Conservation (phyloP, 2,329 filamentous ascomycete species). For the Sclerotinia trifoliorum region DNA sequence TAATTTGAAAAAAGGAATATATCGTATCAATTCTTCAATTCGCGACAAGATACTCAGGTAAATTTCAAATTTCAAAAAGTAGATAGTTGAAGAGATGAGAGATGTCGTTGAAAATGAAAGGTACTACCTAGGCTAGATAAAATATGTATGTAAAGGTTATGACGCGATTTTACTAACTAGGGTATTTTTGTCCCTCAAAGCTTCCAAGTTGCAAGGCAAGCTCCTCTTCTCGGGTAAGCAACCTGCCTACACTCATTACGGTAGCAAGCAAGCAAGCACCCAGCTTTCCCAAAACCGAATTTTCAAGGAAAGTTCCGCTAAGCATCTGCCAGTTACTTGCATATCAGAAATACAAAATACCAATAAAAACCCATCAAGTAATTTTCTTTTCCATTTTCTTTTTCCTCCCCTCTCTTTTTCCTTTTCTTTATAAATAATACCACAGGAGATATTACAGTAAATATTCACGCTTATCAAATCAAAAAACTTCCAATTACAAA, state of each 20-base stretch:
- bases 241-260: no score
- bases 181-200: not conserved
- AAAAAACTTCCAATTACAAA: no score
- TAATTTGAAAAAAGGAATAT: constrained; percentile 24
- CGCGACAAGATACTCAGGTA: constrained; percentile 29
- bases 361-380: no score
- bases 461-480: no score
- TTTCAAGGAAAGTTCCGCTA: no score
- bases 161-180: not conserved
- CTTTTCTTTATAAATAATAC: no score
- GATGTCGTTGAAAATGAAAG: constrained; percentile 30
- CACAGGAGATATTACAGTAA: no score
- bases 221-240: not conserved
- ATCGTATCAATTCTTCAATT: constrained; percentile 30
- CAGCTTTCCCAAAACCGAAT: no score
- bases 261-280: no score
- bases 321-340: no score
- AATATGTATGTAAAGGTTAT: not conserved
- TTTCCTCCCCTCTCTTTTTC: not conserved
- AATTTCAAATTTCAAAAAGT: no score
- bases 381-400: not conserved
- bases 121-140: not conserved
- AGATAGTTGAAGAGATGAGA: constrained; percentile 24
- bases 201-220: not conserved
- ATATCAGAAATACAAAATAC: no score